Conservation (phyloP, 768 basidiomycete genomes). For the Rhodocollybia butyracea region DNA sequence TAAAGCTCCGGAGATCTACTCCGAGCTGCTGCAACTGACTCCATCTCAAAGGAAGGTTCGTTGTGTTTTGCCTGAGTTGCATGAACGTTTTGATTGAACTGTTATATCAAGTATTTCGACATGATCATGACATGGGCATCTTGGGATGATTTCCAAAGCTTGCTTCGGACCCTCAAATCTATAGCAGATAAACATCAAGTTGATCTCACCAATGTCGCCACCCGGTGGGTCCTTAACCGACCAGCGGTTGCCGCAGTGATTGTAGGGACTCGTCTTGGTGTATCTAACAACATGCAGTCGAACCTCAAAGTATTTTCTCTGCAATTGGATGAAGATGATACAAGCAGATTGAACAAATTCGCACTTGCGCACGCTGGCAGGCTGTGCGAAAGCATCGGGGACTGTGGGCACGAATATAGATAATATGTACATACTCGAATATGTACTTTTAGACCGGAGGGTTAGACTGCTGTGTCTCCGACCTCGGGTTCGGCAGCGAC, state of each 20-base stretch:
- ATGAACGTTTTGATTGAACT: not conserved
- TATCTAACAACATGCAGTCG: constrained; percentile 53
- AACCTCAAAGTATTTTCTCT: constrained; percentile 47
- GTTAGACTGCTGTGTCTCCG: too few relatives aligned
- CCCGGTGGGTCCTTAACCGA: constrained; percentile 60
- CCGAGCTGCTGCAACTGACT: constrained; percentile 35
- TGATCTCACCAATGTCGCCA: constrained; percentile 57
- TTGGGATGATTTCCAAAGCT: constrained; percentile 52
- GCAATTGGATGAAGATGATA: constrained; percentile 40
- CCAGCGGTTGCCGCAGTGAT: constrained; percentile 55
- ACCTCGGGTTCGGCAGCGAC: too few relatives aligned
- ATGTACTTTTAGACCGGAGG: too few relatives aligned
- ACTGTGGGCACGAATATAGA: constrained; percentile 56
- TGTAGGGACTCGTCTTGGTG: constrained; percentile 52
- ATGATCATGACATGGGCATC: constrained; percentile 54
- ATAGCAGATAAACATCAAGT: constrained; percentile 48
- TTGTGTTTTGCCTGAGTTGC: not conserved
- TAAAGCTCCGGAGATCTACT: constrained; percentile 52
- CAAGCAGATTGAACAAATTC: constrained; percentile 42
- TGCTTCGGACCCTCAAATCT: constrained; percentile 39
- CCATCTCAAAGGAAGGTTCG: constrained; percentile 60
- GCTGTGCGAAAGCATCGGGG: constrained; percentile 38
- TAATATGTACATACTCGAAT: not conserved
- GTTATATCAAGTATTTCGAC: constrained; percentile 46
- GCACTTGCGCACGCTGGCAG: constrained; percentile 40